Conservation (phyloP, 192 early-diverging fungal genomes). For the Coemansia guatemalensis region DNA sequence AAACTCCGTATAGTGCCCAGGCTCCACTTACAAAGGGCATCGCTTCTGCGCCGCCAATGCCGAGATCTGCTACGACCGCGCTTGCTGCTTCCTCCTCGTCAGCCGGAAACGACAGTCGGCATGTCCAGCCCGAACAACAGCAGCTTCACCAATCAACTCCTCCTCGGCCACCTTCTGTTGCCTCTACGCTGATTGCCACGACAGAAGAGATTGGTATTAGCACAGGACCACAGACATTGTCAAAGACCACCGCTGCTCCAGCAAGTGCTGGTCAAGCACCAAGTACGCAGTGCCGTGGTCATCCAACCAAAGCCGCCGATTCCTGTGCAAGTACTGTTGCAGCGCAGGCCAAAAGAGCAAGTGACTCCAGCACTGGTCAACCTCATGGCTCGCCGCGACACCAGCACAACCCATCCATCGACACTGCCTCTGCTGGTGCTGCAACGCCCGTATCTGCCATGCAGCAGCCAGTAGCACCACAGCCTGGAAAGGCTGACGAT, state of each 20-base stretch:
- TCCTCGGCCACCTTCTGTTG: background rate
- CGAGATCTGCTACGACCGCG: constrained; percentile 2
- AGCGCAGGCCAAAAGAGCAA: background rate
- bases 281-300: background rate
- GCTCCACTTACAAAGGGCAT: background rate
- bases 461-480: constrained; percentile 9
- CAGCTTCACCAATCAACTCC: background rate
- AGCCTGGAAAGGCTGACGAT: constrained; percentile 28
- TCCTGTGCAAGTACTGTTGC: background rate
- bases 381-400: constrained; percentile 12
- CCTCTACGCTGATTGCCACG: background rate
- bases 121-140: background rate
- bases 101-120: background rate
- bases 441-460: constrained; percentile 20
- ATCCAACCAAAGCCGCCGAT: background rate
- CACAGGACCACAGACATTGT: background rate
- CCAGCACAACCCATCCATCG: constrained; percentile 38
- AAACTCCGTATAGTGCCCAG: background rate
- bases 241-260: background rate
- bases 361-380: background rate
- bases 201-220: background rate
- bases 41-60: constrained; percentile 3
- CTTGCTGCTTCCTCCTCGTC: background rate
- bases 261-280: background rate
- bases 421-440: constrained; percentile 15